A percentile compares a stretch with the other conserved stretches of the same genome.
Evolutionary conservation across 345 rosid species (phyloP).

Genomic region (Gossypium sturtianum): DNA sequence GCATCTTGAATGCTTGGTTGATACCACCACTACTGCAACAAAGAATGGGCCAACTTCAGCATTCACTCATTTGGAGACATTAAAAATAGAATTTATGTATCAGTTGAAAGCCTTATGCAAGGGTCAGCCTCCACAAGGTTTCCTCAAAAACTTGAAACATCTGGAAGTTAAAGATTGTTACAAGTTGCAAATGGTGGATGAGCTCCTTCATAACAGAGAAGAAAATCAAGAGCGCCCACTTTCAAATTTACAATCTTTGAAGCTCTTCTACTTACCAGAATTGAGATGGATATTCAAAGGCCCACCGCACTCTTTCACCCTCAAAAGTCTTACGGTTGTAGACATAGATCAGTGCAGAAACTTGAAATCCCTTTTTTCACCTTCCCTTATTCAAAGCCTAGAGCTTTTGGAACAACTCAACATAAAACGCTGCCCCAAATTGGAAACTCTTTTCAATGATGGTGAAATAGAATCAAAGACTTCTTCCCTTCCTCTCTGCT

Average conservation of each 20-base stretch:
- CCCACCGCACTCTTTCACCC: too few species aligned
- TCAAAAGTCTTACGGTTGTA: too few species aligned
- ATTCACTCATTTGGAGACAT: neutral
- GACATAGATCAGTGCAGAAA: too few species aligned
- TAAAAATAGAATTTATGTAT: accelerated
- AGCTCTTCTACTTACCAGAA: too few species aligned
- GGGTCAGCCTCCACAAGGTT: neutral
- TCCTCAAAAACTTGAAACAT: neutral
- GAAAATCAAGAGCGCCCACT: too few species aligned
- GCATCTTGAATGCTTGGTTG: too few species aligned
- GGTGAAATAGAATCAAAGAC: neutral
- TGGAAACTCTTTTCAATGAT: neutral
- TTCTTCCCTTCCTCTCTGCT: neutral
- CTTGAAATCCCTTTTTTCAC: too few species aligned
- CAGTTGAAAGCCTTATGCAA: neutral
- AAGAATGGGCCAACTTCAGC: neutral
- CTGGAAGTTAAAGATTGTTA: accelerated
- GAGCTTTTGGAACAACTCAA: neutral
- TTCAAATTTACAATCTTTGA: too few species aligned
- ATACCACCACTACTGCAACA: neutral
- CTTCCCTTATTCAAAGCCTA: too few species aligned
- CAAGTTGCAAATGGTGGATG: neutral
- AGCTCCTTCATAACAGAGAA: neutral
- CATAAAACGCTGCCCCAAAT: accelerated
- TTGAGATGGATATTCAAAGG: too few species aligned